Evolutionary conservation across 768 basidiomycete species (phyloP).

Genomic region (Naganishia friedmannii): DNA sequence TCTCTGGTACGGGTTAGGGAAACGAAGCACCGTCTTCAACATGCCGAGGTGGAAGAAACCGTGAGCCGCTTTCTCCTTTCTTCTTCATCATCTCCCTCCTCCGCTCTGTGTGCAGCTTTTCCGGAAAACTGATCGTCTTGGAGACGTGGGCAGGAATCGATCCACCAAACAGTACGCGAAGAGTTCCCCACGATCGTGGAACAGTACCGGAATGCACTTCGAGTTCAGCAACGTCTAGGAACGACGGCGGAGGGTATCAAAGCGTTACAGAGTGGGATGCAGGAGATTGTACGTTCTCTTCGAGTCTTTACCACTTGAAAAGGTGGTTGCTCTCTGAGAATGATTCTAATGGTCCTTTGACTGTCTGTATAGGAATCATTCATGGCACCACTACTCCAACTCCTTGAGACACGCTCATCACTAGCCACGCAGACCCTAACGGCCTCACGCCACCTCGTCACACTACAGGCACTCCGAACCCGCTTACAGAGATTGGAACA

Average conservation of each 20-base stretch:
- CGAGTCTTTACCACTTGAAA: too few relatives aligned
- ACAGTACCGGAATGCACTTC: not conserved
- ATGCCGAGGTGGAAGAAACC: not conserved
- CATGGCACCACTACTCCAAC: not conserved
- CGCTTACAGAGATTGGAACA: not conserved
- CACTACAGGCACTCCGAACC: not conserved
- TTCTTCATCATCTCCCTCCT: too few relatives aligned
- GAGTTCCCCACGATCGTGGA: conserved; percentile 6
- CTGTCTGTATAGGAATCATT: not conserved
- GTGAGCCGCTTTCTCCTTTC: not conserved
- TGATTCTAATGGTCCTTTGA: not conserved
- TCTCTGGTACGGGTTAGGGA: not conserved
- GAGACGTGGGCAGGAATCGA: not conserved
- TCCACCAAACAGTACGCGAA: not conserved
- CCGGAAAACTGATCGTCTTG: not conserved
- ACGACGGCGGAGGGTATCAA: not conserved
- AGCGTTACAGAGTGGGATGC: not conserved
- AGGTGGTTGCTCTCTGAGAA: too few relatives aligned
- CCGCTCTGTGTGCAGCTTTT: not conserved
- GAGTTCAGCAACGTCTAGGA: not conserved
- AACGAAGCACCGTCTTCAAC: not conserved
- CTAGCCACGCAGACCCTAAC: not conserved
- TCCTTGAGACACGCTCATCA: not conserved
- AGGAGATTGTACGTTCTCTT: not conserved
- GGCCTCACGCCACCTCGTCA: not conserved